These are phyloP conservation scores for Grigorovia yakushimaensis DNA, from an alignment of 805 yeast species.

Conservation along the genomic window DNA sequence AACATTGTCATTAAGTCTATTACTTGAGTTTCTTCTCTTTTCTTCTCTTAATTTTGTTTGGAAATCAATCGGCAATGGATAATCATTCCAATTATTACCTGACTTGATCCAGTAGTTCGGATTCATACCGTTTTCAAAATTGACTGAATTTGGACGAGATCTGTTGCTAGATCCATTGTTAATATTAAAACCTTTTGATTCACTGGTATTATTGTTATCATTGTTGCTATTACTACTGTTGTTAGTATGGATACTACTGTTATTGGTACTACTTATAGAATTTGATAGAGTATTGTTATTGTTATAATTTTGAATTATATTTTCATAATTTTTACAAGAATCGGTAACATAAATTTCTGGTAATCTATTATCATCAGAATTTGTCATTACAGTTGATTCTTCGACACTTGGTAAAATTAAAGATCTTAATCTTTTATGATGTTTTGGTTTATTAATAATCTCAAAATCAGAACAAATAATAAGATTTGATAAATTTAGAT, in stretches of 20 bases:
- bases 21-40: conserved; percentile 7
- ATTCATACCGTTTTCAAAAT: conserved; percentile 2
- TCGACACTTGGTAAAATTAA: conserved; percentile 13
- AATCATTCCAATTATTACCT: conserved; percentile 7
- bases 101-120: conserved; percentile 9
- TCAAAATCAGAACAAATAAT: conserved; percentile 61
- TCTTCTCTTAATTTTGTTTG: conserved; percentile 15
- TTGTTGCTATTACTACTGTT: neutral
- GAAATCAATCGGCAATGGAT: conserved; percentile 20
- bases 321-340: conserved; percentile 19
- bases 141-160: conserved; percentile 4
- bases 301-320: conserved; percentile 6
- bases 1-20: conserved; percentile 1
- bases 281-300: neutral
- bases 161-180: conserved; percentile 1
- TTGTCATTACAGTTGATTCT: conserved; percentile 8
- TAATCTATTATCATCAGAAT: conserved; percentile 10
- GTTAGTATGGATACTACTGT: neutral
- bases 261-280: neutral
- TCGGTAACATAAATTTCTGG: conserved; percentile 23
- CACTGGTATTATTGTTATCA: neutral
- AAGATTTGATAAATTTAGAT: conserved; percentile 49
- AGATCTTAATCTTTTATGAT: conserved; percentile 9
- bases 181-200: neutral
- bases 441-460: conserved; percentile 9